Evolutionary conservation across 441 rosid species (phyloP), one percentile per base, ranked within the genome.

Genomic region (Euphorbia schlechtendalii): DNA sequence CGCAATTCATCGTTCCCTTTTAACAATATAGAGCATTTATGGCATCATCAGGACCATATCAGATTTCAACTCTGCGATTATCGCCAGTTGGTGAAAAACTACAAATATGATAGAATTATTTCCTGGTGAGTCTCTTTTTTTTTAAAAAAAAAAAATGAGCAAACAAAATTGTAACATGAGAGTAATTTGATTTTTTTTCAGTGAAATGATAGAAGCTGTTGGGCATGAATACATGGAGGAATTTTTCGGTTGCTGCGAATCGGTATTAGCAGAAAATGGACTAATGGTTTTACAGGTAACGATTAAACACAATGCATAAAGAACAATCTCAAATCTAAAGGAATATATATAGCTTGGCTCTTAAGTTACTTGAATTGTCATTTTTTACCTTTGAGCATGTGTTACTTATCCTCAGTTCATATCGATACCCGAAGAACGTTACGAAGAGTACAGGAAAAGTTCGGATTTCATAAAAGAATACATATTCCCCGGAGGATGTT

Each of bases 141-240:
- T 15, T 58, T 58, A 28, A 48, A 8, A n/a, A 48, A 8, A 21
- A 53, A 1, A 1, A 17, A 25, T 12, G 1, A 54, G 10, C 7
- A 9, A 12, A 24, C 11, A 13, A 7, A 13, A 21, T 21, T 21
- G 14, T 3, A 52, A 21, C 12, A 21, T 52, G 14, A 52, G 36
- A 52, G 28, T 9, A 24, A 22, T 56, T 59, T 52, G n/a, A n/a
- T 27, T 34, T 21, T 24, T 69, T 34, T 70, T 40, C 79, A 89
- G 98, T 24, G 98, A 87, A 81, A 92, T 92, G 96, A 53, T 92
- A 41, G 96, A 92, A 78, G 81, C 80, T 27, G 89, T 92, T n/a
- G 95, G 92, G 3, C 91, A 91, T 34, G 89, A 90, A 65, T 93
- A 65, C 76, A 78, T 86, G 87, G 90, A 88, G 49, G 88, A 84